Evolutionary conservation across 192 early-diverging fungal genomes (phyloP).

Genomic region (Kickxella alabastrina): DNA sequence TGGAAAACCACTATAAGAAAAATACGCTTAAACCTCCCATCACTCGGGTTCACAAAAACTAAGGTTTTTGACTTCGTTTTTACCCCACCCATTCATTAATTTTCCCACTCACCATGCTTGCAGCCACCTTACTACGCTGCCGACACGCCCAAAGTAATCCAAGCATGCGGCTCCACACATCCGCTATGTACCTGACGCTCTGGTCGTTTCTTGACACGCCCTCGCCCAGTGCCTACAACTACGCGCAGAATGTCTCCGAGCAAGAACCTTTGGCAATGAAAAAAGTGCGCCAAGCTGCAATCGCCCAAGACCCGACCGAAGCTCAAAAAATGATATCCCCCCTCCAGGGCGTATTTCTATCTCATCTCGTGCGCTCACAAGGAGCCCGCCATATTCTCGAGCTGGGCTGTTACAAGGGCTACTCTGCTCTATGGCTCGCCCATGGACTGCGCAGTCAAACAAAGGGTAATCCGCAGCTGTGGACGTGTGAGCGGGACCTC

Average conservation of each 20-base stretch:
- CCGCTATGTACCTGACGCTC: neutral
- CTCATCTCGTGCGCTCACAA: constrained; percentile 23
- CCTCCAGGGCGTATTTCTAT: constrained; percentile 37
- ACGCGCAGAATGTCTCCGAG: constrained; percentile 11
- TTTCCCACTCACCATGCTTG: no score
- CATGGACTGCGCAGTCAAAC: constrained; percentile 40
- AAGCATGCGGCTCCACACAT: neutral
- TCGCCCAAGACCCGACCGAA: constrained; percentile 3
- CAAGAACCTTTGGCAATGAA: constrained; percentile 16
- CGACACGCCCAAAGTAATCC: no score
- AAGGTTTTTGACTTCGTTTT: no score
- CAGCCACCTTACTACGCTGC: no score
- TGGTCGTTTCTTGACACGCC: constrained; percentile 28
- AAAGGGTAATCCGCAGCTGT: constrained; percentile 3
- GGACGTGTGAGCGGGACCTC: constrained; percentile 38
- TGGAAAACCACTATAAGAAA: no score
- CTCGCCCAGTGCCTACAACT: constrained; percentile 13
- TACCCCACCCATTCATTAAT: no score
- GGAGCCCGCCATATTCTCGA: constrained; percentile 54
- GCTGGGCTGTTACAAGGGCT: constrained; percentile 66
- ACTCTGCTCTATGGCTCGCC: constrained; percentile 62
- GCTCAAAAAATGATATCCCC: constrained; percentile 48
- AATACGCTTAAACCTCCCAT: no score
- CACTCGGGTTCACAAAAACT: no score
- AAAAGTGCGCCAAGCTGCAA: constrained; percentile 12